Evolutionary conservation across 768 basidiomycete species (phyloP).

Genomic region (Naganishia vaughanmartiniae): DNA sequence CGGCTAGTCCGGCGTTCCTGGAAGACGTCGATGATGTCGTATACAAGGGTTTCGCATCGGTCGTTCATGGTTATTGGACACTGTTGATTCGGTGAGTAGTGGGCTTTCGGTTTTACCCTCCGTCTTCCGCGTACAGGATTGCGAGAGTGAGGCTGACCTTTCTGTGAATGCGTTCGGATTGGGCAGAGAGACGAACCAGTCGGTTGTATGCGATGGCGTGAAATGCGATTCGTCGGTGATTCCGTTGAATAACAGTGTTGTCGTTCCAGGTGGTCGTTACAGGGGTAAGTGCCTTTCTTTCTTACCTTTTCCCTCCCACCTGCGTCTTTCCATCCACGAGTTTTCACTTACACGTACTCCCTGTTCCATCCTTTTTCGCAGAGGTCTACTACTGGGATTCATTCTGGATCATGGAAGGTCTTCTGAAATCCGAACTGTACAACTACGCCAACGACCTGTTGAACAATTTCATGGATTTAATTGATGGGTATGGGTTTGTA

Average conservation of each 20-base stretch:
- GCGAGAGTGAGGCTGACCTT: background rate
- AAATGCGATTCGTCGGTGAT: constrained; percentile 79
- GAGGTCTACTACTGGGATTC: constrained; percentile 59
- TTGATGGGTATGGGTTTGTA: constrained; percentile 81
- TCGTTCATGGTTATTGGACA: constrained; percentile 83
- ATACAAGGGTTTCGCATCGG: constrained; percentile 67
- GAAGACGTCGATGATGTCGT: constrained; percentile 68
- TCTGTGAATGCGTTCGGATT: background rate
- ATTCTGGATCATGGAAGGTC: constrained; percentile 80
- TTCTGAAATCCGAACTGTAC: constrained; percentile 75
- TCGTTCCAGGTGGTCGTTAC: constrained; percentile 83
- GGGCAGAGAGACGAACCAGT: constrained; percentile 62
- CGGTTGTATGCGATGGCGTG: constrained; percentile 62
- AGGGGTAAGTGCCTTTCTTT: constrained; percentile 55
- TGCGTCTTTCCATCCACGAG: constrained; percentile 26
- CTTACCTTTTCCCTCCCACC: background rate
- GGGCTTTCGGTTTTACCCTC: no score
- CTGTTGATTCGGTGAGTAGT: constrained; percentile 60
- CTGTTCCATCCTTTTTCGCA: background rate
- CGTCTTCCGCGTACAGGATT: no score
- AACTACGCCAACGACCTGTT: constrained; percentile 71
- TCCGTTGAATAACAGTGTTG: constrained; percentile 85
- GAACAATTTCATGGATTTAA: constrained; percentile 92
- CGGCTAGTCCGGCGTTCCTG: constrained; percentile 64
- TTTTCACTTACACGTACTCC: background rate